Evolutionary conservation across 495 filamentous ascomycete genomes (phyloP), one percentile per base, ranked within the genome.

Genomic region (Trichoderma gamsii): DNA sequence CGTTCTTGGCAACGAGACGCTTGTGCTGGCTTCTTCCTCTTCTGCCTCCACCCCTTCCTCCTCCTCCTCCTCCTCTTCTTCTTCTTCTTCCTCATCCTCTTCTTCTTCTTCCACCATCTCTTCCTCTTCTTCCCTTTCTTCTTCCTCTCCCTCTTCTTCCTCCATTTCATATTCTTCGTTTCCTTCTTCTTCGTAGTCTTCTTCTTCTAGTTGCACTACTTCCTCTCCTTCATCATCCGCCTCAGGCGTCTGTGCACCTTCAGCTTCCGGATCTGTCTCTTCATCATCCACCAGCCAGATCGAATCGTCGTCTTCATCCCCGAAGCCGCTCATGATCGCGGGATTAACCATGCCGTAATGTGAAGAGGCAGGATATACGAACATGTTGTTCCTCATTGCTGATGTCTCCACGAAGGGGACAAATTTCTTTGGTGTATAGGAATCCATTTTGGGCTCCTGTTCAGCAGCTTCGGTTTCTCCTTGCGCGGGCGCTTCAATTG

Each of bases 341-440:
- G 56, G 56, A 15, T 61, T 61, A 12, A 61, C 56, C 56, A 32
- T 61, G 23, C 56, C 56, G 27, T 61, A 61, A 13, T 61, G 56
- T 21, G 56, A 61, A 27, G 21, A 21, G 25, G 56, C 56, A 13
- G 56, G 11, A 32, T 61, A 12, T 11, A 61, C 56, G 32, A 61
- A 61, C 56, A 29, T 61, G 56, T 61, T 61, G 56, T 9, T 61
- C 27, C 56, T 29, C 56, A 61, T 61, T 13, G 56, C 56, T 32
- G 56, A 61, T 11, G 56, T 15, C 6, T 61, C 56, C 23, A 61
- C 56, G 27, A 61, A 61, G 1, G 56, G 56, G 8, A 61, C 27
- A 21, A 13, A 61, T 32, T 61, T 61, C 5, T 23, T 32, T 1
- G 35, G 35, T 0, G 25, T 32, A 32, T 29, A 61, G n/a, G 56